Evolutionary conservation across 352 stramenopile species (phyloP).

Genomic region (Phytophthora litchii): DNA sequence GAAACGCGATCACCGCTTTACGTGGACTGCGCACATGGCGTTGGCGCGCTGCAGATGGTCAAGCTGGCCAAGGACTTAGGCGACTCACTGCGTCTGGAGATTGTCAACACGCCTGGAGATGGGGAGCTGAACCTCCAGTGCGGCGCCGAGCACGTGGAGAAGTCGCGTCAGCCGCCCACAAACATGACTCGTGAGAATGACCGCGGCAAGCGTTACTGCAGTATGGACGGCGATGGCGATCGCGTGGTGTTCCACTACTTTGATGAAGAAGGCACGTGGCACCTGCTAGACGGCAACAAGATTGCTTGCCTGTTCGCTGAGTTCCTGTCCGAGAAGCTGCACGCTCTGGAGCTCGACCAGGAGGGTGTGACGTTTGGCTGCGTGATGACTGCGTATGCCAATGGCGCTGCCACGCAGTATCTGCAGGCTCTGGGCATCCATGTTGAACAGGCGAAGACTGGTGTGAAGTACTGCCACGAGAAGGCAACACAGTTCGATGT

Average conservation of each 20-base stretch:
- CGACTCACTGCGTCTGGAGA: constrained; percentile 83
- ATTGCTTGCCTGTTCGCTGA: constrained; percentile 96
- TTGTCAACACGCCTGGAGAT: constrained; percentile 79
- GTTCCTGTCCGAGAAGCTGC: constrained; percentile 94
- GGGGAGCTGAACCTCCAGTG: constrained; percentile 96
- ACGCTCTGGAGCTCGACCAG: constrained; percentile 67
- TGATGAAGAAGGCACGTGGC: constrained; percentile 70
- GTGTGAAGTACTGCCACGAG: constrained; percentile 98
- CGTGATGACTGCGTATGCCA: constrained; percentile 99
- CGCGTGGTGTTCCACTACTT: constrained; percentile 98
- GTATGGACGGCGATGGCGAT: constrained; percentile 98
- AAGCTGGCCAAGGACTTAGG: constrained; percentile 82
- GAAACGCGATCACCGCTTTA: constrained; percentile 83
- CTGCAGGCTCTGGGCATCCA: constrained; percentile 70
- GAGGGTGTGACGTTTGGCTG: constrained; percentile 92
- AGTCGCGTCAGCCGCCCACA: constrained; percentile 82
- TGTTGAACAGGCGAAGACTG: constrained; percentile 95
- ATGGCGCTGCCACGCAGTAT: constrained; percentile 95
- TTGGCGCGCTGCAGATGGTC: constrained; percentile 84
- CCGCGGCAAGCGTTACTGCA: constrained; percentile 88
- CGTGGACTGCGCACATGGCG: constrained; percentile 94
- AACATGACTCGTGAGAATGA: constrained; percentile 70
- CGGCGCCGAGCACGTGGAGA: constrained; percentile 98
- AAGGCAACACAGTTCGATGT: constrained; percentile 96
- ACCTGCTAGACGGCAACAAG: constrained; percentile 98